These are phyloP conservation scores for Colletotrichum sp. DNA, from an alignment of 2,329 filamentous ascomycete genomes.

Conservation along the genomic window DNA sequence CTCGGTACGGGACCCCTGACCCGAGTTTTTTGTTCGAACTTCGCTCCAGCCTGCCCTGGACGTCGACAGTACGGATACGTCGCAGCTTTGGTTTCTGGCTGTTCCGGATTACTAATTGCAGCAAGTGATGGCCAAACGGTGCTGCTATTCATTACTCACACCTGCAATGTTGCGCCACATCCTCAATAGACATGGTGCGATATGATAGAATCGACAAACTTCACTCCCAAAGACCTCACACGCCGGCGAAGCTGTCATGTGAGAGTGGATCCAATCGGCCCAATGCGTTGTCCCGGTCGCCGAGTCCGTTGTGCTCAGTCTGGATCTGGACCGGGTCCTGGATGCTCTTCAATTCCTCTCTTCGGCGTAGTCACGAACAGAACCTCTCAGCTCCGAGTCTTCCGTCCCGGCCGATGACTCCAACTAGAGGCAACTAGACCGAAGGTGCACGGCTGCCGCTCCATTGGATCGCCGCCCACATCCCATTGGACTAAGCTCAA, in stretches of 20 bases:
- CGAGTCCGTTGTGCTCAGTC: neutral
- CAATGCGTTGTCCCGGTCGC: slow-evolving; percentile 12
- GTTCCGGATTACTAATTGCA: neutral
- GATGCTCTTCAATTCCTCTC: neutral
- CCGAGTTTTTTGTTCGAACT: neutral
- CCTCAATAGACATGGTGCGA: neutral
- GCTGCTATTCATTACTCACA: neutral
- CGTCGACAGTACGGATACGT: neutral
- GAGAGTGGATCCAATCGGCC: slow-evolving; percentile 9
- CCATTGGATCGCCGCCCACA: neutral
- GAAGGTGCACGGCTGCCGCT: neutral
- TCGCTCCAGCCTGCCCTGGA: neutral
- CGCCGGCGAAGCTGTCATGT: neutral
- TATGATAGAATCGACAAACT: neutral
- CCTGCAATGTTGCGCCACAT: neutral
- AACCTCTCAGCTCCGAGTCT: neutral
- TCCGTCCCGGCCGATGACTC: neutral
- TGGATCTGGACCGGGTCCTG: neutral
- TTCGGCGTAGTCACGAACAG: neutral
- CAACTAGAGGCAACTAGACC: neutral
- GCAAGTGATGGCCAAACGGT: too few species aligned
- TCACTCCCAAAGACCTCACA: neutral
- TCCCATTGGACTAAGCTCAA: neutral
- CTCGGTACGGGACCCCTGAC: neutral
- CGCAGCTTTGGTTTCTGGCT: neutral